These are phyloP conservation scores for Vigna reflexopilosa DNA, from an alignment of 306 rosid species.

Conservation along the genomic window DNA sequence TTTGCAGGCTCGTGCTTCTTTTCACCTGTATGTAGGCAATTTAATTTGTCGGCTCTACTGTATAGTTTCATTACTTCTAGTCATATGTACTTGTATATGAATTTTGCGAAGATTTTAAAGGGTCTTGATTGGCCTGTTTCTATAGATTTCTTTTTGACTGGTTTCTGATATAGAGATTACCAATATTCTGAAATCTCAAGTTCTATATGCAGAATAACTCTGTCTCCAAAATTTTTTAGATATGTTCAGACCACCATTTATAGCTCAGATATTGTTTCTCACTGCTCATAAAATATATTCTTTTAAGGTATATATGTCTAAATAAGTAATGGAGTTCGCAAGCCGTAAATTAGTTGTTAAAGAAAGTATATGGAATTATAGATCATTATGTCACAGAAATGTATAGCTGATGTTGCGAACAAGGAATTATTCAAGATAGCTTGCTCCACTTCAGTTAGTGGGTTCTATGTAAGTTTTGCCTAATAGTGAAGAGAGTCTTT, in stretches of 20 bases:
- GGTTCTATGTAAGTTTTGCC: not conserved
- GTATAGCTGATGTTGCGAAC: slow-evolving; percentile 10
- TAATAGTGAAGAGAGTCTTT: not conserved
- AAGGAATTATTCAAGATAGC: not conserved
- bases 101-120: slow-evolving; percentile 46
- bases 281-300: slow-evolving; percentile 12
- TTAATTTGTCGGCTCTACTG: slow-evolving; percentile 22
- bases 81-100: slow-evolving; percentile 47
- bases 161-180: slow-evolving; percentile 25
- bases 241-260: not conserved
- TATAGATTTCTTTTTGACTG: slow-evolving; percentile 19
- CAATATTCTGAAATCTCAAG: not conserved
- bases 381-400: slow-evolving; percentile 17
- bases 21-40: slow-evolving; percentile 36
- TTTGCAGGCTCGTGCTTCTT: slow-evolving; percentile 44
- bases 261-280: not conserved
- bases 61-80: slow-evolving; percentile 47
- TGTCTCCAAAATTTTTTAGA: slow-evolving; percentile 28
- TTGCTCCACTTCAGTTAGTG: not conserved
- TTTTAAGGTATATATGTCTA: slow-evolving; percentile 7
- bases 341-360: not conserved
- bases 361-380: slow-evolving; percentile 20
- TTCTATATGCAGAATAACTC: not conserved
- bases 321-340: not conserved
- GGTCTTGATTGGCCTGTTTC: slow-evolving; percentile 33